Evolutionary conservation across 2,329 filamentous ascomycete species (phyloP), one percentile per base, ranked within the genome.

Genomic region (Rutstroemia sp.): DNA sequence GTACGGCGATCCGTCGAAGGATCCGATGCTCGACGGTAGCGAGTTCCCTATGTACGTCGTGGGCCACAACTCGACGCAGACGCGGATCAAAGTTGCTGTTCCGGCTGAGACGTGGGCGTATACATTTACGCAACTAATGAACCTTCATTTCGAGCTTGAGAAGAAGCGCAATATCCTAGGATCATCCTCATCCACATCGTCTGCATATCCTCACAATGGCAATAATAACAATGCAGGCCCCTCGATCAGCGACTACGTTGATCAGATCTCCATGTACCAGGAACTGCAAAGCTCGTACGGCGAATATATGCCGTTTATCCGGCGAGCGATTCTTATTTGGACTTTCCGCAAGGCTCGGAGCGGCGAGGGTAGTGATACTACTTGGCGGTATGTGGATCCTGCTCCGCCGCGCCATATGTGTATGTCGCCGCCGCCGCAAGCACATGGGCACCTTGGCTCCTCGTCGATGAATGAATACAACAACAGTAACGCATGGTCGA

Each of bases 261-360:
- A 77, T 61, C 78, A 79, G 67, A 81, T 85, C 47, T 80, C 80
- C 67, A 86, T 86, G 82, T 82, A 83, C 67, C 83, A 86, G 67
- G 83, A 86, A 72, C 75, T 86, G 38, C 84, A 78, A 76, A 84
- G 80, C 3, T 71, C 73, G 12, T 69, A 78, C 4, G 76, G 76
- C 5, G 73, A 75, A 57, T 72, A 63, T 39, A 48, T 51, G 72
- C 63, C 63, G 4, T 85, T 81, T 79, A 76, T 73, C 9, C 77
- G 81, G n/a, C 78, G 82, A 50, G 77, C 75, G 37, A 77, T 85
- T 56, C 75, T 86, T 54, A 74, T 86, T 39, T 86, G 83, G 83
- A 81, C 81, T 2, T 86, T 86, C 68, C 76, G 69, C 70, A 80
- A 74, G 61, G 71, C 73, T 46, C 73, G 73, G 27, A 72, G 75